Evolutionary conservation across 1,284 basidiomycete species (phyloP).

Genomic region (Ceratobasidium sp.): DNA sequence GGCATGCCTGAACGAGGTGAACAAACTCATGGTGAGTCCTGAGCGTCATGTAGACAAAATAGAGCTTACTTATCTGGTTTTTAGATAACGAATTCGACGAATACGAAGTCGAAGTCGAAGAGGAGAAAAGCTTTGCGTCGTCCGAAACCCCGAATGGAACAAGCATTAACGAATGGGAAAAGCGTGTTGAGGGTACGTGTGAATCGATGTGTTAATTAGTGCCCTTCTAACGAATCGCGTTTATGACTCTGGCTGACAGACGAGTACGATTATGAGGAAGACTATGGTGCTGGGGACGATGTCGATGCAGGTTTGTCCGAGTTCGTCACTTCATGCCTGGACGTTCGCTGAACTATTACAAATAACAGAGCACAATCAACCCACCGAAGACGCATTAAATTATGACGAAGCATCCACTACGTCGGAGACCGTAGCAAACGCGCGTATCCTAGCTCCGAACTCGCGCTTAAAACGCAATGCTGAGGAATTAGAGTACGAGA

Average conservation of each 20-base stretch:
- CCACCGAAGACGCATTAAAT: not conserved
- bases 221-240: too few species aligned
- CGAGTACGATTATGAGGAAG: slow-evolving; percentile 23
- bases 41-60: not conserved
- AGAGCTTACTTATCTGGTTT: not conserved
- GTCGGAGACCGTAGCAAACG: not conserved
- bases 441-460: not conserved
- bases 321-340: too few species aligned
- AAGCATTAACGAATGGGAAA: too few species aligned
- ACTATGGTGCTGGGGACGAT: too few species aligned
- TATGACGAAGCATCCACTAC: not conserved
- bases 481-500: slow-evolving; percentile 30
- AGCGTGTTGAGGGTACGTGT: too few species aligned
- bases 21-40: slow-evolving; percentile 1
- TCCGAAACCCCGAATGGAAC: not conserved
- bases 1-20: not conserved
- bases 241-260: not conserved
- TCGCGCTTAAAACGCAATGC: slow-evolving; percentile 27
- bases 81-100: slow-evolving; percentile 32
- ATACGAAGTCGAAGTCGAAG: slow-evolving; percentile 29
- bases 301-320: too few species aligned
- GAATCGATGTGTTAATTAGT: too few species aligned
- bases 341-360: too few species aligned
- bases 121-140: slow-evolving; percentile 6
- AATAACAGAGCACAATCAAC: not conserved